Conservation (phyloP, 306 rosid genomes). For the Geum urbanum region DNA sequence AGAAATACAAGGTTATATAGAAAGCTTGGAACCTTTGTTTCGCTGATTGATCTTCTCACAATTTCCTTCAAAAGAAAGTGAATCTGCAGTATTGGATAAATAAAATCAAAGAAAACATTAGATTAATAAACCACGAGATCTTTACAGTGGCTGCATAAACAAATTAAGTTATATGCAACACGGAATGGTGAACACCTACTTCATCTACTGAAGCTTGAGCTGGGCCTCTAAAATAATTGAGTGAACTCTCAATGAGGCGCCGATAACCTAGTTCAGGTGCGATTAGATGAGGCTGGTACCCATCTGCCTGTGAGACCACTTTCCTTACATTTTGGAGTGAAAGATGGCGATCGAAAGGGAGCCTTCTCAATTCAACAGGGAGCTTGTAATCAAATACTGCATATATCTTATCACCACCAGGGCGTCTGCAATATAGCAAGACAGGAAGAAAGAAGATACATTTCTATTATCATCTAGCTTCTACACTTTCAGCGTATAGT, state of each 20-base stretch:
- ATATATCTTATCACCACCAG: slow-evolving; percentile 49
- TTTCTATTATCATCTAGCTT: background rate
- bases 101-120: background rate
- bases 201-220: slow-evolving; percentile 54
- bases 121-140: background rate
- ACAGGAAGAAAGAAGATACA: background rate
- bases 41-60: slow-evolving; percentile 41
- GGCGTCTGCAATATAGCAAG: slow-evolving; percentile 37
- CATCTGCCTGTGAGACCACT: slow-evolving; percentile 49
- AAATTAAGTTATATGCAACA: background rate
- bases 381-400: slow-evolving; percentile 49
- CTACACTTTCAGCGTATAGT: background rate
- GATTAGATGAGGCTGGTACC: slow-evolving; percentile 57
- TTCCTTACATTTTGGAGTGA: slow-evolving; percentile 44
- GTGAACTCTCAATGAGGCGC: slow-evolving; percentile 47
- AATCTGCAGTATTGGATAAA: slow-evolving; percentile 33
- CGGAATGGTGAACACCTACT: slow-evolving; percentile 23
- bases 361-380: slow-evolving; percentile 47
- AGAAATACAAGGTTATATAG: slow-evolving; percentile 5
- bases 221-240: slow-evolving; percentile 46
- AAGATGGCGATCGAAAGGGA: slow-evolving; percentile 48
- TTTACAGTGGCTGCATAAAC: background rate
- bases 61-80: slow-evolving; percentile 48
- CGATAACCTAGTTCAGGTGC: slow-evolving; percentile 58
- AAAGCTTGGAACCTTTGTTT: slow-evolving; percentile 41